Percentiles rank a stretch among this genome's conserved stretches.
These are phyloP conservation scores for Fragaria vesca DNA, from an alignment of 306 rosid species.

Conservation along the genomic window DNA sequence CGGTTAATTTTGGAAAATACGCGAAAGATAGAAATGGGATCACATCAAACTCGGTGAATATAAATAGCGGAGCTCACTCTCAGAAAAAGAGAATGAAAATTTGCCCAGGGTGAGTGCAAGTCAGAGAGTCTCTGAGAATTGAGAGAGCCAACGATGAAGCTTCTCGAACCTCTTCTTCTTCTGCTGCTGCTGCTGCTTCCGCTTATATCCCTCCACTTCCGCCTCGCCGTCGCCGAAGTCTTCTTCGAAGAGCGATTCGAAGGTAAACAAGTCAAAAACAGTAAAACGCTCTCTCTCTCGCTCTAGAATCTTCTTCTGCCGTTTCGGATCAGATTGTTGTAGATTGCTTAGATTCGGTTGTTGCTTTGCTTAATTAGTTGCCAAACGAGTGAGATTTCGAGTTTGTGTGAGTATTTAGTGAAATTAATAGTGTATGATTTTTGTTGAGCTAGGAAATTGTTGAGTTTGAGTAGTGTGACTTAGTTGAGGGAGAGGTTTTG, in stretches of 20 bases:
- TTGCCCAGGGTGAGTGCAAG: background rate
- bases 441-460: background rate
- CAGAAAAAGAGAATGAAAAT: background rate
- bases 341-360: constrained; percentile 3
- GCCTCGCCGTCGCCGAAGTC: constrained; percentile 39
- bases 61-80: no score
- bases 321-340: background rate
- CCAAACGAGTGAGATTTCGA: background rate
- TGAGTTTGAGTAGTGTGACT: background rate
- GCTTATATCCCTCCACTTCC: constrained; percentile 20
- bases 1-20: no score
- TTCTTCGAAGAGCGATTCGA: constrained; percentile 60
- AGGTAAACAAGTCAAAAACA: constrained; percentile 31
- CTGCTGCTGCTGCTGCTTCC: constrained; percentile 18
- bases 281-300: background rate
- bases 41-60: no score
- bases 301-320: background rate
- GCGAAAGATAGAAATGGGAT: no score
- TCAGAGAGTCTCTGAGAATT: background rate
- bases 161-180: constrained; percentile 5
- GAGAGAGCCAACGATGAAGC: constrained; percentile 10
- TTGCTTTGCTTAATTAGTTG: background rate
- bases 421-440: background rate
- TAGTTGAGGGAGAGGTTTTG: background rate
- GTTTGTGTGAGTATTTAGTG: background rate